A percentile compares a stretch with the other conserved stretches of the same genome.
These are phyloP conservation scores for Arachis hypogaea DNA, from an alignment of 306 rosid genomes.

Conservation along the genomic window DNA sequence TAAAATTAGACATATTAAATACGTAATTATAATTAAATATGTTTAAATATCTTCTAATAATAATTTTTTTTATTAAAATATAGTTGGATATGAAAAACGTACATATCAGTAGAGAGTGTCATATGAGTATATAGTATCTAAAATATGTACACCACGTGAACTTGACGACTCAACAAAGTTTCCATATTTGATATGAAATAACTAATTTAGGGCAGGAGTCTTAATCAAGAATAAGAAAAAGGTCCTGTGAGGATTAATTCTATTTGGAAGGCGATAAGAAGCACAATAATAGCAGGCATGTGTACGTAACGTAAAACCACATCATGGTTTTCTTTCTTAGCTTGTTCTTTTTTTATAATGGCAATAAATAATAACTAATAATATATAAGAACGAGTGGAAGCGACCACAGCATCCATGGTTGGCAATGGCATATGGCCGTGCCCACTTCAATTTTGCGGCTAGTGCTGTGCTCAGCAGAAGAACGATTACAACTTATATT, in stretches of 20 bases:
- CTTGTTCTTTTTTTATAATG: background rate
- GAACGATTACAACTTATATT: background rate
- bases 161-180: no score
- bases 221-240: background rate
- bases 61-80: no score
- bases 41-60: no score
- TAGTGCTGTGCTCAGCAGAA: conserved; percentile 19
- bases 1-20: no score
- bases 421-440: conserved; percentile 13
- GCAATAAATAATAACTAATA: conserved; percentile 4
- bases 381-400: conserved; percentile 7
- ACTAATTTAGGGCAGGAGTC: background rate
- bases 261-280: conserved; percentile 7
- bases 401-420: conserved; percentile 9
- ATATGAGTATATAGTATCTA: no score
- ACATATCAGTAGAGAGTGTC: no score
- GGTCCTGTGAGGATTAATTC: background rate
- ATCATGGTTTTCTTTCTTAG: no score
- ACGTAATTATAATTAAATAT: no score
- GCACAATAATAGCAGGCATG: conserved; percentile 38
- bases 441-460: conserved; percentile 49
- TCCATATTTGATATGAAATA: no score
- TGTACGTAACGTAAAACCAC: conserved; percentile 1
- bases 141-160: no score
- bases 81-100: no score